A percentile compares a stretch with the other conserved stretches of the same genome.
These are phyloP conservation scores for Fusarium scirpi DNA, from an alignment of 2,329 filamentous ascomycete genomes.

Conservation along the genomic window DNA sequence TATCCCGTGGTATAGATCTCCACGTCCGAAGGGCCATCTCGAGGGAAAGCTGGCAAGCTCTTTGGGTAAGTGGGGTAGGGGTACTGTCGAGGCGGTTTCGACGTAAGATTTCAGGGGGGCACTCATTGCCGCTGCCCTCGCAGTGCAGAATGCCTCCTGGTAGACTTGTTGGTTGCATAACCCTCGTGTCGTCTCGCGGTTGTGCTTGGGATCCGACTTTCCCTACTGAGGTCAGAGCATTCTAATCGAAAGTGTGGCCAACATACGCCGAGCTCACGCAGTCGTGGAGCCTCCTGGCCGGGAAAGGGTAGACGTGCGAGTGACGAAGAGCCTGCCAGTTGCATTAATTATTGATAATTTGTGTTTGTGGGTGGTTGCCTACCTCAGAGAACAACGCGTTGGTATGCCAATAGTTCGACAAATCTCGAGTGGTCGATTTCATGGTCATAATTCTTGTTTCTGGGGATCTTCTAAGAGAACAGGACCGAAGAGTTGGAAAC, in stretches of 20 bases:
- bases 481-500: neutral
- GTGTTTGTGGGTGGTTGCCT: neutral
- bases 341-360: neutral
- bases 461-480: neutral
- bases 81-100: constrained; percentile 72
- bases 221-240: neutral
- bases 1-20: constrained; percentile 99
- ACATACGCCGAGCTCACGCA: neutral
- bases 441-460: neutral
- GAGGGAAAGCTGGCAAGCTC: constrained; percentile 84
- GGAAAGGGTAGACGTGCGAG: neutral
- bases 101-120: constrained; percentile 78
- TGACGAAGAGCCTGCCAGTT: neutral
- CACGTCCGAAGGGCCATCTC: constrained; percentile 93
- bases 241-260: neutral
- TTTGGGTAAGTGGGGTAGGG: constrained; percentile 81
- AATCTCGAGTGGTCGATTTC: neutral
- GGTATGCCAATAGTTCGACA: neutral
- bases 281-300: neutral
- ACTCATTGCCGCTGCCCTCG: neutral
- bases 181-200: neutral
- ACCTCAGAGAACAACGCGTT: neutral
- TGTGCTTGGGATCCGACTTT: neutral
- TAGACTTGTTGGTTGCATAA: neutral
- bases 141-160: neutral